Percentiles rank a stretch among this genome's conserved stretches.
These are phyloP conservation scores for Penicillium cinerascens DNA, from an alignment of 495 filamentous ascomycete genomes.

Conservation along the genomic window DNA sequence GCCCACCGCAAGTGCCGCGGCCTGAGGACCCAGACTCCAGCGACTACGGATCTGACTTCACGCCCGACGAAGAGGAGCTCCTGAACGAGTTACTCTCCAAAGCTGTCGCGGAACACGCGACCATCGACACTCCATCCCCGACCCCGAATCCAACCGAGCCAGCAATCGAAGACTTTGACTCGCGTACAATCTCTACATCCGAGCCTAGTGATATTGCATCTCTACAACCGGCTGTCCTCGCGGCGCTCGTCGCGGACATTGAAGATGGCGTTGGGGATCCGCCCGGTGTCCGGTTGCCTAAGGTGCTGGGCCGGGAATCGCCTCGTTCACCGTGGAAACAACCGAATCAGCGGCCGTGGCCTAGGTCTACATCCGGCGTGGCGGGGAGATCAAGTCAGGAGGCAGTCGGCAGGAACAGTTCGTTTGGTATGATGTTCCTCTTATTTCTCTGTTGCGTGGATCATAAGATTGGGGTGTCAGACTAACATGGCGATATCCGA, in stretches of 20 bases:
- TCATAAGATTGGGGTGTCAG: constrained; percentile 1
- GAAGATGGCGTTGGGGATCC: constrained; percentile 34
- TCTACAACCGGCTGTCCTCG: constrained; percentile 8
- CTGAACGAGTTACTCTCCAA: constrained; percentile 43
- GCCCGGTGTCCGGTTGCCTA: constrained; percentile 35
- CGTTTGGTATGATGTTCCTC: constrained; percentile 32
- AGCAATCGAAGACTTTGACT: constrained; percentile 5
- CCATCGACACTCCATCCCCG: constrained; percentile 14
- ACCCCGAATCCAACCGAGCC: constrained; percentile 7
- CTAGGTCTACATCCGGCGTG: constrained; percentile 1
- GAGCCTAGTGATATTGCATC: constrained; percentile 6
- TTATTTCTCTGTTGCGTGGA: neutral
- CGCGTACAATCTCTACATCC: constrained; percentile 4
- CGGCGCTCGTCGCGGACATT: constrained; percentile 27
- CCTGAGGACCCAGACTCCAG: constrained; percentile 18
- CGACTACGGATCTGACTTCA: constrained; percentile 74
- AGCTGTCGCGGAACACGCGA: constrained; percentile 29
- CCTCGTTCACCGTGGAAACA: constrained; percentile 34
- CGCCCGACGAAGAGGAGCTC: constrained; percentile 57
- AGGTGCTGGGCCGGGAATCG: constrained; percentile 40
- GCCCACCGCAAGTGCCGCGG: constrained; percentile 17
- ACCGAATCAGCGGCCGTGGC: constrained; percentile 12
- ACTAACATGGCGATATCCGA: constrained; percentile 53
- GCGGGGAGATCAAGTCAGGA: constrained; percentile 21
- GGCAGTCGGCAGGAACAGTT: constrained; percentile 27